Conservation (phyloP, 371 early-diverging fungal genomes). For the Rhizomucor miehei region DNA sequence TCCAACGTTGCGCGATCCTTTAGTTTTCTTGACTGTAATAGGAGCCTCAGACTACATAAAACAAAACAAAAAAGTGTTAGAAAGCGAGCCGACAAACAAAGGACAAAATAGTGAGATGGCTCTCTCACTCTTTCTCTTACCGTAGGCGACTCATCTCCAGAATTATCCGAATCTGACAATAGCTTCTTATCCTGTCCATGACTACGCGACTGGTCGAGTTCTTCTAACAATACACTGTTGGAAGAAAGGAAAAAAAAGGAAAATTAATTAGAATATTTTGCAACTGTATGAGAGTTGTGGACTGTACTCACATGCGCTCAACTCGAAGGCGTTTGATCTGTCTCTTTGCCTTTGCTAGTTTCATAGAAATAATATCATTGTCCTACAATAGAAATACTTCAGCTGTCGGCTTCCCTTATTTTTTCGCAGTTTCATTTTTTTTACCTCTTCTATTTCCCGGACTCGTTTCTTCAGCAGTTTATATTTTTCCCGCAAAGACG, state of each 20-base stretch:
- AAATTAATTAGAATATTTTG: too few relatives aligned
- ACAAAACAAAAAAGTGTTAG: too few relatives aligned
- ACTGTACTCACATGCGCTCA: constrained; percentile 48
- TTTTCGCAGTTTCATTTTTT: constrained; percentile 11
- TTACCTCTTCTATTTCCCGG: constrained; percentile 62
- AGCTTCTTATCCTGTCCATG: constrained; percentile 10
- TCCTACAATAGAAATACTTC: constrained; percentile 18
- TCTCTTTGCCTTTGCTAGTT: constrained; percentile 29
- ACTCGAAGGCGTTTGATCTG: constrained; percentile 46
- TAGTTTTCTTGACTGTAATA: constrained; percentile 16
- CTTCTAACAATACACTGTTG: constrained; percentile 23
- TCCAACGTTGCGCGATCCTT: constrained; percentile 8
- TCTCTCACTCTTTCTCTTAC: too few relatives aligned
- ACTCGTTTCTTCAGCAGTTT: constrained; percentile 58
- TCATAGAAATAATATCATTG: constrained; percentile 24
- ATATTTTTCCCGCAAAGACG: constrained; percentile 41
- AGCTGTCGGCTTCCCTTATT: background rate
- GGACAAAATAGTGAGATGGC: too few relatives aligned
- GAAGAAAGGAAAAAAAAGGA: background rate
- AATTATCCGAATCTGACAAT: constrained; percentile 32
- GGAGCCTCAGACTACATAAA: constrained; percentile 11
- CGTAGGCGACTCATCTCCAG: constrained; percentile 40
- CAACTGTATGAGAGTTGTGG: too few relatives aligned
- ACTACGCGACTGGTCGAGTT: constrained; percentile 16
- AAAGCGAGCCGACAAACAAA: background rate